Percentiles rank a stretch among this genome's conserved stretches.
These are phyloP conservation scores for Pleurotus djamor DNA, from an alignment of 768 basidiomycete genomes.

Conservation along the genomic window DNA sequence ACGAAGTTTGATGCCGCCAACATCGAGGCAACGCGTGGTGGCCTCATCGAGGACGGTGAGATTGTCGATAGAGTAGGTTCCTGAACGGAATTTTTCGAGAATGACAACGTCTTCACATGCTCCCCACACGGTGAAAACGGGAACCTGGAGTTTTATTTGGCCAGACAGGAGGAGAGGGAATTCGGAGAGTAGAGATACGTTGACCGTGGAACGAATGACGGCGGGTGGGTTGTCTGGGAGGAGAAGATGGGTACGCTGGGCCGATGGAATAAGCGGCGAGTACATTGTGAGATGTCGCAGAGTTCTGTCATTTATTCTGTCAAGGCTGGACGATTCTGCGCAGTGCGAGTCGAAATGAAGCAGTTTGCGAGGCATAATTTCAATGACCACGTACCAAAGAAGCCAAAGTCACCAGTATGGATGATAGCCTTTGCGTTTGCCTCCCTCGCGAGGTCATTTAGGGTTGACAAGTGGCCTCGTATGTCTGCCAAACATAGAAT, in stretches of 20 bases:
- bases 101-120: slow-evolving; percentile 95
- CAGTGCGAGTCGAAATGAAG: slow-evolving; percentile 3
- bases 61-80: slow-evolving; percentile 83
- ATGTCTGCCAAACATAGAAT: slow-evolving; percentile 96
- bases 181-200: slow-evolving; percentile 84
- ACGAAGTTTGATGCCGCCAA: slow-evolving; percentile 91
- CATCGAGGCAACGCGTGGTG: slow-evolving; percentile 86
- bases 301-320: slow-evolving; percentile 92
- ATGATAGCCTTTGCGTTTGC: slow-evolving; percentile 90
- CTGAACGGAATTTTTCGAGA: slow-evolving; percentile 89
- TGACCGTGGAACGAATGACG: slow-evolving; percentile 69
- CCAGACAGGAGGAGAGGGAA: slow-evolving; percentile 91
- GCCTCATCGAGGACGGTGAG: slow-evolving; percentile 93
- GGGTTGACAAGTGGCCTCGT: slow-evolving; percentile 79
- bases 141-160: slow-evolving; percentile 87
- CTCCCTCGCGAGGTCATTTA: slow-evolving; percentile 90
- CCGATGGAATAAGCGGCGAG: slow-evolving; percentile 87
- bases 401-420: slow-evolving; percentile 99
- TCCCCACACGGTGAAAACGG: slow-evolving; percentile 96
- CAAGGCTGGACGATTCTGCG: slow-evolving; percentile 74
- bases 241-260: slow-evolving; percentile 78
- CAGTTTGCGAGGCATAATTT: slow-evolving; percentile 1
- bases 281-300: slow-evolving; percentile 96
- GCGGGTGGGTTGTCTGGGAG: slow-evolving; percentile 61
- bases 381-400: slow-evolving; percentile 66